Evolutionary conservation across 176 grass and related monocot genomes (phyloP), one percentile per base, ranked within the genome.

Genomic region (Rhynchospora pubera): DNA sequence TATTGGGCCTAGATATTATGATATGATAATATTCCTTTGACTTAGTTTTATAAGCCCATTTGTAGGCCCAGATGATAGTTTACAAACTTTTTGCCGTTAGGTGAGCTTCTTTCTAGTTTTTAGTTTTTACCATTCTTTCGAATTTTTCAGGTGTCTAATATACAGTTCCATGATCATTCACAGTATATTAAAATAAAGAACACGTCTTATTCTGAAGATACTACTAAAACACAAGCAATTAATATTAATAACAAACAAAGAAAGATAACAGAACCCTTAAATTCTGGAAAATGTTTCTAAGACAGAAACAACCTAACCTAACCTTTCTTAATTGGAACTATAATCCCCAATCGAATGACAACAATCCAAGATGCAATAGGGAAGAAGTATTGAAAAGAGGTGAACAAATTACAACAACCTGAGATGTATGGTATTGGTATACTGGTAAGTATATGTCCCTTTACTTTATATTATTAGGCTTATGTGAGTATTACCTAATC

Each of bases 381-480:
- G 16, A 6, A 2, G 15, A 57, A 56, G 18, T 51, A 10, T 8
- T 53, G 56, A 30, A 42, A n/a, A 14, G 48, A 58, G 62, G n/a
- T 46, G 46, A 65, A 57, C 53, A 2, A 62, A 70, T 50, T 83
- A 71, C 62, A 85, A 21, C 60, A 39, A 18, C 24, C 6, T 61
- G 13, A 42, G 65, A 84, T 30, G 57, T 15, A 10, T 80, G 16
- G 4, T 24, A 47, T 30, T 80, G 51, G 6, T 60, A 55, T 81
- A 66, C 65, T 52, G 10, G n/a, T 80, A 9, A 74, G 69, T 84
- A 84, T 70, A 53, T 66, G 6, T 69, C 22, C 55, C 50, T 69
- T 81, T 81, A 86, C 85, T 57, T 82, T 81, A 80, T 82, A 80
- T n/a, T 82, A 74, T 34, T 16, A 82, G 64, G 46, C 22, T 78